Percentiles rank a stretch among this genome's conserved stretches.
These are phyloP conservation scores for Zymoseptoria tritici DNA, from an alignment of 2,329 filamentous ascomycete genomes.

Conservation along the genomic window DNA sequence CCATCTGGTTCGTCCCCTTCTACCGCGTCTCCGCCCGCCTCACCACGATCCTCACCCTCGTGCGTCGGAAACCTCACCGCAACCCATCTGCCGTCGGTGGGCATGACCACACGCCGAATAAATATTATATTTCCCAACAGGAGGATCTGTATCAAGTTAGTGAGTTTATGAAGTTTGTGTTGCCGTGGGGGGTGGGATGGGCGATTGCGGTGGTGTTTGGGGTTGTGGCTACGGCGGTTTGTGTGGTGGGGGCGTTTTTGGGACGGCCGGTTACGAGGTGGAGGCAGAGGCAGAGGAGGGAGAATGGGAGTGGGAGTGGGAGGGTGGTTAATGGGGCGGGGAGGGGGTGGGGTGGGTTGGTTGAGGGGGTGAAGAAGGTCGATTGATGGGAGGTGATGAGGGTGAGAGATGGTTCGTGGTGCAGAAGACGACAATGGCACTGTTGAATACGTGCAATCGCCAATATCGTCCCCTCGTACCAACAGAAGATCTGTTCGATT, in stretches of 20 bases:
- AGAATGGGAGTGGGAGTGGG: background rate
- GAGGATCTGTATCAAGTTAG: slow-evolving; percentile 75
- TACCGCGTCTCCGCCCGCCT: slow-evolving; percentile 49
- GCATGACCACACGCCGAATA: slow-evolving; percentile 18
- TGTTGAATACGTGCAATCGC: too few species aligned
- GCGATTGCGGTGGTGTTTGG: slow-evolving; percentile 55
- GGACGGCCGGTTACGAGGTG: slow-evolving; percentile 41
- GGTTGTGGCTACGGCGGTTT: slow-evolving; percentile 56
- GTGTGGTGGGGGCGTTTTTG: slow-evolving; percentile 50
- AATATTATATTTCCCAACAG: slow-evolving; percentile 68
- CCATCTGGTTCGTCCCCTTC: slow-evolving; percentile 69
- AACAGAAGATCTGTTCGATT: too few species aligned
- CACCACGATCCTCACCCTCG: slow-evolving; percentile 28
- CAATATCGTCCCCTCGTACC: too few species aligned
- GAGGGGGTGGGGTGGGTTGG: background rate
- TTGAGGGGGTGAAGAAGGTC: background rate
- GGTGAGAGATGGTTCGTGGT: too few species aligned
- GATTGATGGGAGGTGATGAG: background rate
- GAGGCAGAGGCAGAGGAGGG: slow-evolving; percentile 4
- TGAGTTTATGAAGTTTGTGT: slow-evolving; percentile 66
- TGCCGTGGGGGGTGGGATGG: slow-evolving; percentile 46
- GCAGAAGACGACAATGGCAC: too few species aligned
- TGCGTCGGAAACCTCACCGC: slow-evolving; percentile 2
- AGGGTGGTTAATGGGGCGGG: background rate
- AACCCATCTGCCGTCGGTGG: too few species aligned